phyloP scores from a whole-genome alignment of 495 filamentous ascomycete species.

The Penicillium canariense region DNA sequence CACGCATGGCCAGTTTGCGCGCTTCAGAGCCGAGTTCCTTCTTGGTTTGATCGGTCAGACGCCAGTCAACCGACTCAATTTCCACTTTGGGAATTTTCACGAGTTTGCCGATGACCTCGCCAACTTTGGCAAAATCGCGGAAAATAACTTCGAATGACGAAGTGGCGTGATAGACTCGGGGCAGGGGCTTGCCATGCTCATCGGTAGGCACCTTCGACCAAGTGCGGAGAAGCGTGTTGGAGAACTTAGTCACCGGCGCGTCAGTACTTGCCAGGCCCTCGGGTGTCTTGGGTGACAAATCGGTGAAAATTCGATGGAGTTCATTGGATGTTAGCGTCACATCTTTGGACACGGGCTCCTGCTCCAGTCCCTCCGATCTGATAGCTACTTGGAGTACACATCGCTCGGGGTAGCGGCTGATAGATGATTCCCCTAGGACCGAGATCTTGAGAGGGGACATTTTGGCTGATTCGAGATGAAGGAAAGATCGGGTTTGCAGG shows the following conservation, averaged over 20 bases:
- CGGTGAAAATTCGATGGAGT: slow-evolving; percentile 14
- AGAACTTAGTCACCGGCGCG: slow-evolving; percentile 15
- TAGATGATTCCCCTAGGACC: slow-evolving; percentile 19
- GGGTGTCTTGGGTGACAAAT: not conserved
- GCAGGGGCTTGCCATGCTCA: slow-evolving; percentile 5
- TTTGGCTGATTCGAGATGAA: too few relatives aligned
- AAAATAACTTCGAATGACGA: slow-evolving; percentile 14
- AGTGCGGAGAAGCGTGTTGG: slow-evolving; percentile 14
- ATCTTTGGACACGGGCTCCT: slow-evolving; percentile 16
- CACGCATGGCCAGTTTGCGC: slow-evolving; percentile 20
- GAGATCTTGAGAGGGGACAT: slow-evolving; percentile 23
- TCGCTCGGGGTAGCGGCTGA: slow-evolving; percentile 17
- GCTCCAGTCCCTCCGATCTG: slow-evolving; percentile 10
- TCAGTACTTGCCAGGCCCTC: slow-evolving; percentile 7
- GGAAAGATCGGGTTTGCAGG: too few relatives aligned
- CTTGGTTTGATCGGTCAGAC: slow-evolving; percentile 20
- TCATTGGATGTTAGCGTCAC: slow-evolving; percentile 13
- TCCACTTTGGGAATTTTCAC: slow-evolving; percentile 15
- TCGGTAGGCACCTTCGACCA: slow-evolving; percentile 8
- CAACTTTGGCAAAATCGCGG: slow-evolving; percentile 16
- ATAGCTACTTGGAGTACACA: slow-evolving; percentile 16
- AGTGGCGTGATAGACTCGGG: slow-evolving; percentile 11
- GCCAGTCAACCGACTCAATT: slow-evolving; percentile 22
- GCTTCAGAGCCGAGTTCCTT: slow-evolving; percentile 9
- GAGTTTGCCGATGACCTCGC: slow-evolving; percentile 13